These are phyloP conservation scores for Amanita thiersii DNA, from an alignment of 768 basidiomycete genomes.

Conservation along the genomic window DNA sequence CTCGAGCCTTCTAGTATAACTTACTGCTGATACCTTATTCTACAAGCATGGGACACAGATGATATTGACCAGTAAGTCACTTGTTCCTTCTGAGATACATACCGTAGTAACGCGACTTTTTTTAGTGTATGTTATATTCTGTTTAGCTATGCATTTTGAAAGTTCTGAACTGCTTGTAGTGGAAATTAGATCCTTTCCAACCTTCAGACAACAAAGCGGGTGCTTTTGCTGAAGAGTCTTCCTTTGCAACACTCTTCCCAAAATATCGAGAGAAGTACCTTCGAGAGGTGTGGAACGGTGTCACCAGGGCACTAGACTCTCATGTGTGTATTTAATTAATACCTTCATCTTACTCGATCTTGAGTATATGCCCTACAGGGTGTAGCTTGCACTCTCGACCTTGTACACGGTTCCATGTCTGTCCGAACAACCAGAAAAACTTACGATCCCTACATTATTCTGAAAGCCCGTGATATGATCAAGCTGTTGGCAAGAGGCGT, in stretches of 20 bases:
- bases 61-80: conserved; percentile 91
- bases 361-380: conserved; percentile 41
- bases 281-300: conserved; percentile 89
- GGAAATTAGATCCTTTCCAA: conserved; percentile 83
- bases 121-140: conserved; percentile 32
- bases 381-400: conserved; percentile 83
- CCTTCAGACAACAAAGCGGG: conserved; percentile 72
- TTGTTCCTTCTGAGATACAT: conserved; percentile 6
- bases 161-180: conserved; percentile 50
- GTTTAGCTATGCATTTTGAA: too few species aligned
- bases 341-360: conserved; percentile 1
- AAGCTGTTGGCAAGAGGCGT: conserved; percentile 94
- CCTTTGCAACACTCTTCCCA: conserved; percentile 96
- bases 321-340: conserved; percentile 40
- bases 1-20: conserved; percentile 5
- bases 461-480: conserved; percentile 94
- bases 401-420: conserved; percentile 96
- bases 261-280: conserved; percentile 98
- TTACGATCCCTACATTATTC: conserved; percentile 90
- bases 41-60: conserved; percentile 99
- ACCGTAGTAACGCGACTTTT: conserved; percentile 9
- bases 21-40: conserved; percentile 13
- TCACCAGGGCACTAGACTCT: conserved; percentile 74
- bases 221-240: conserved; percentile 90
- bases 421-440: conserved; percentile 96